Evolutionary conservation across 345 rosid species (phyloP).

Genomic region (Citrus sp.): DNA sequence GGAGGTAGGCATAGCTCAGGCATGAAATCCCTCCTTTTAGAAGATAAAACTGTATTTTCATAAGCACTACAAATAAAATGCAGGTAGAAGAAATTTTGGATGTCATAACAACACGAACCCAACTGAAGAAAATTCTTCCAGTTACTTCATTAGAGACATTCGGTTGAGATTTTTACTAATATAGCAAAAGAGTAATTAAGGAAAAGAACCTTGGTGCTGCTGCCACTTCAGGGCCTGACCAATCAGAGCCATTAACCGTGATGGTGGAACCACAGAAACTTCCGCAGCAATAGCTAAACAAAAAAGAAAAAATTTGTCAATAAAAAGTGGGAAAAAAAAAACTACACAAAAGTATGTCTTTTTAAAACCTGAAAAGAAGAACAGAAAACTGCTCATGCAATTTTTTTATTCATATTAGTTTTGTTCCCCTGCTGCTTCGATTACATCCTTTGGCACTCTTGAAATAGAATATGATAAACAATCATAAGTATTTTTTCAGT

Average conservation of each 20-base stretch:
- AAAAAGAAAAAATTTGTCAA: conserved; percentile 8
- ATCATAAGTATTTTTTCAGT: background rate
- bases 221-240: conserved; percentile 99
- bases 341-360: background rate
- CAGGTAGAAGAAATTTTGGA: background rate
- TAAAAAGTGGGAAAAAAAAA: conserved; percentile 6
- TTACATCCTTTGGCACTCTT: background rate
- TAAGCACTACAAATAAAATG: background rate
- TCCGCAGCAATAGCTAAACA: conserved; percentile 75
- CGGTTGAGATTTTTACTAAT: background rate
- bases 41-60: background rate
- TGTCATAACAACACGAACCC: background rate
- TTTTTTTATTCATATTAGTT: background rate
- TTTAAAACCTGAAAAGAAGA: background rate
- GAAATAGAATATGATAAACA: background rate
- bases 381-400: background rate
- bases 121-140: background rate
- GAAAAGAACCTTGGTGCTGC: conserved; percentile 86
- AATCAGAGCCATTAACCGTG: conserved; percentile 93
- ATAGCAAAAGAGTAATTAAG: background rate
- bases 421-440: background rate
- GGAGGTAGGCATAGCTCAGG: background rate
- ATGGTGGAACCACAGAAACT: conserved; percentile 95
- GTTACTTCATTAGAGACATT: background rate
- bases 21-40: background rate